Evolutionary conservation across 2,329 filamentous ascomycete genomes (phyloP).

Genomic region (Didymella glomerata): DNA sequence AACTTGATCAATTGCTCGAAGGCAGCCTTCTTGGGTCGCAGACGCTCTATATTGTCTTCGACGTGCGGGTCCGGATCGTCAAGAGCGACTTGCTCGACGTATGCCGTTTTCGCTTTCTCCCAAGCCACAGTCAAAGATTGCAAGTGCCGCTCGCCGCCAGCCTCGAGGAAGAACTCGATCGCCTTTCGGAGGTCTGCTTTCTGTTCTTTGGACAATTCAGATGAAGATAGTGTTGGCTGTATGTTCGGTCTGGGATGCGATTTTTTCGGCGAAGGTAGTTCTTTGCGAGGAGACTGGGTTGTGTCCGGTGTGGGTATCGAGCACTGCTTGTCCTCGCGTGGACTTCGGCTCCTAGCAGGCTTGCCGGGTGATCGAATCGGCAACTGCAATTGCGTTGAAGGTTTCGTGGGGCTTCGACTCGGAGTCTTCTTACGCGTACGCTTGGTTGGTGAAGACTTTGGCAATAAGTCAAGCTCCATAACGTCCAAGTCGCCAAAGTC

Average conservation of each 20-base stretch:
- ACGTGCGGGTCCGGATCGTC: conserved; percentile 33
- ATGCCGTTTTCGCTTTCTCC: conserved; percentile 38
- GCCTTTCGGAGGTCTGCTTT: conserved; percentile 30
- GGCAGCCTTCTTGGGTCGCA: conserved; percentile 43
- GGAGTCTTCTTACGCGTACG: conserved; percentile 25
- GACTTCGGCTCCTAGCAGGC: conserved; percentile 25
- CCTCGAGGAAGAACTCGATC: conserved; percentile 38
- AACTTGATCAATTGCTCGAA: conserved; percentile 38
- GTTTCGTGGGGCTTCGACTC: conserved; percentile 22
- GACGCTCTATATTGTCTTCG: conserved; percentile 34
- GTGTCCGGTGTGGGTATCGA: conserved; percentile 32
- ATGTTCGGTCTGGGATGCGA: conserved; percentile 6
- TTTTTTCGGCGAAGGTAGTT: conserved; percentile 26
- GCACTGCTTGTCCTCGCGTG: conserved; percentile 26
- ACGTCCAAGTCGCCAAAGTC: conserved; percentile 40
- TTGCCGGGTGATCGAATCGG: conserved; percentile 42
- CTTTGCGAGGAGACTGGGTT: conserved; percentile 27
- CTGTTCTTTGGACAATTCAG: conserved; percentile 40
- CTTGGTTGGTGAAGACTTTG: conserved; percentile 23
- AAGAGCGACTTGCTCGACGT: conserved; percentile 32
- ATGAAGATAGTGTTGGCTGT: conserved; percentile 26
- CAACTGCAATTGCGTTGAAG: conserved; percentile 24
- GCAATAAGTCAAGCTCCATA: conserved; percentile 32
- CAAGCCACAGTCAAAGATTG: conserved; percentile 28
- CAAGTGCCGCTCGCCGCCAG: conserved; percentile 38